Evolutionary conservation across 129 eudicot genomes (phyloP).

Genomic region (Centella asiatica): DNA sequence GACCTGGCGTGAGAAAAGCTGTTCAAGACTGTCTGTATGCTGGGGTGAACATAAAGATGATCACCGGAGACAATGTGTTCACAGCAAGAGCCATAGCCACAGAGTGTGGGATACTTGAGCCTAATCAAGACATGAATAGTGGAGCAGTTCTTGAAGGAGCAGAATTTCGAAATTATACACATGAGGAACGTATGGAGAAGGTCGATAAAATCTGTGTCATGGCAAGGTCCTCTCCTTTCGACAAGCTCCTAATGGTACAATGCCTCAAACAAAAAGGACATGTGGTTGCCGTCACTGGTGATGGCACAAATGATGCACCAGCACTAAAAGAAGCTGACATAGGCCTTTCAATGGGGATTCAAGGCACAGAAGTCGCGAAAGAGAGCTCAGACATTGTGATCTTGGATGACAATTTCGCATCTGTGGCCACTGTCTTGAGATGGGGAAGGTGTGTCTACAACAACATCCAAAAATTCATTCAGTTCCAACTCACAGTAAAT

Average conservation of each 20-base stretch:
- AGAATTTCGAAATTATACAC: conserved; percentile 3
- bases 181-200: conserved; percentile 14
- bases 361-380: too few relatives aligned
- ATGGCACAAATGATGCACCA: too few relatives aligned
- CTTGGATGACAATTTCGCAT: too few relatives aligned
- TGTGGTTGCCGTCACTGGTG: conserved; percentile 12
- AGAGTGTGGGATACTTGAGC: conserved; percentile 7
- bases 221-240: conserved; percentile 9
- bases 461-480: conserved; percentile 9
- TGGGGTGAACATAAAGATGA: too few relatives aligned
- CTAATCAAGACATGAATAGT: background rate
- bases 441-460: too few relatives aligned
- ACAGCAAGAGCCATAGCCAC: conserved; percentile 10
- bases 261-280: conserved; percentile 5
- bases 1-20: too few relatives aligned
- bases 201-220: conserved; percentile 8
- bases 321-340: too few relatives aligned
- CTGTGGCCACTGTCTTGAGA: too few relatives aligned
- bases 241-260: conserved; percentile 14
- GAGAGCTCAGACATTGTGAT: too few relatives aligned
- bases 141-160: conserved; percentile 4
- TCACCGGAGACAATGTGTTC: conserved; percentile 4
- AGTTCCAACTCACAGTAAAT: conserved; percentile 7
- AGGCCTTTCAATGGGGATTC: conserved; percentile 6
- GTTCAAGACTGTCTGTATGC: too few relatives aligned